Conservation (phyloP, 2,329 filamentous ascomycete genomes). For the Cryphonectria japonica region DNA sequence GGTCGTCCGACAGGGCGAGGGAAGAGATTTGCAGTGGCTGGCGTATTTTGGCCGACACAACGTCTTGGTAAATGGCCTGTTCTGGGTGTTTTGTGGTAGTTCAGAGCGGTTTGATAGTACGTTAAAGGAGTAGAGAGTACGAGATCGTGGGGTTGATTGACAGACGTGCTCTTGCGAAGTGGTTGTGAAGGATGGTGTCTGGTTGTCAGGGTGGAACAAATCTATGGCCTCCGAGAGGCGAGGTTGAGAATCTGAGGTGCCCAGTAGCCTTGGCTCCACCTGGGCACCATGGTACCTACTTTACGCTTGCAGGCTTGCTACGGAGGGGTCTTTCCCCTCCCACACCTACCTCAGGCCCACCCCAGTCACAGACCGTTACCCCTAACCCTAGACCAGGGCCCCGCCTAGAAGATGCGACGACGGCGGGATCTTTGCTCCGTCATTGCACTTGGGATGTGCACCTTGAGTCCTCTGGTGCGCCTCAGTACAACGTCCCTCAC, state of each 20-base stretch:
- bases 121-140: not conserved
- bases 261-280: constrained; percentile 8
- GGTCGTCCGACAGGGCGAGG: not conserved
- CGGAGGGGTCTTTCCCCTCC: not conserved
- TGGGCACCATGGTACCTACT: not conserved
- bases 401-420: not conserved
- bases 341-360: not conserved
- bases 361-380: not conserved
- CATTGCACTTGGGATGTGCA: not conserved
- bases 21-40: constrained; percentile 18
- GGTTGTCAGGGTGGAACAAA: not conserved
- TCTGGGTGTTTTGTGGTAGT: not conserved
- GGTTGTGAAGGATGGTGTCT: constrained; percentile 1
- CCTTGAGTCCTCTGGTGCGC: not conserved
- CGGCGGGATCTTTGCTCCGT: not conserved
- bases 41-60: not conserved
- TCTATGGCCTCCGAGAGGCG: constrained; percentile 4
- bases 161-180: constrained; percentile 1
- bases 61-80: not conserved
- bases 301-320: not conserved
- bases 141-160: not conserved
- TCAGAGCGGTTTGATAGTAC: no score
- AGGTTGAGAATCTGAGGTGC: constrained; percentile 14
- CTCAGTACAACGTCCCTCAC: not conserved
- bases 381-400: not conserved